Evolutionary conservation across 805 yeast species (phyloP).

Genomic region (Yarrowia divulgata): DNA sequence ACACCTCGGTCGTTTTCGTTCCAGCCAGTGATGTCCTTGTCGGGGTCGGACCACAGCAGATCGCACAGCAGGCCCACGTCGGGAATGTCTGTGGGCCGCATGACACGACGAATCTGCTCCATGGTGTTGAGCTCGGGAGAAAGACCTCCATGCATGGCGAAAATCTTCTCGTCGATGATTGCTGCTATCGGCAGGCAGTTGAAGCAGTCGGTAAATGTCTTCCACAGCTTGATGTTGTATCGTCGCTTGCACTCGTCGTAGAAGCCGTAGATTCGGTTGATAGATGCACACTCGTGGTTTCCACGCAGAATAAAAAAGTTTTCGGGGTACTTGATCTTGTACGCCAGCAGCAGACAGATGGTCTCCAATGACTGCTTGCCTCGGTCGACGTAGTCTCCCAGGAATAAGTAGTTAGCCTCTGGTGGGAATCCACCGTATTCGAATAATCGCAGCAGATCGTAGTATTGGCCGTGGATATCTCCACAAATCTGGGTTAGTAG

Average conservation of each 20-base stretch:
- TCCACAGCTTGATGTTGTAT: constrained; percentile 98
- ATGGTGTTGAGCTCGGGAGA: constrained; percentile 96
- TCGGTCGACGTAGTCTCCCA: constrained; percentile 98
- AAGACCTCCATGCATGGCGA: constrained; percentile 98
- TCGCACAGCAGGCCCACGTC: constrained; percentile 97
- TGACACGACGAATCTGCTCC: constrained; percentile 98
- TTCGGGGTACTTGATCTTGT: constrained; percentile 97
- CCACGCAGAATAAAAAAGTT: constrained; percentile 97
- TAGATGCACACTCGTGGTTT: constrained; percentile 98
- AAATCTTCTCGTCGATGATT: constrained; percentile 95
- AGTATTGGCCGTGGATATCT: constrained; percentile 98
- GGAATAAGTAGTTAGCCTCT: constrained; percentile 92
- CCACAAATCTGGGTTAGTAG: constrained; percentile 65
- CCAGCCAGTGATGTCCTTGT: constrained; percentile 98
- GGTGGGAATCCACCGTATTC: constrained; percentile 99
- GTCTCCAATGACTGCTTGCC: constrained; percentile 98
- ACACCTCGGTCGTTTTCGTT: constrained; percentile 99
- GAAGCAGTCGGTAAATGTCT: constrained; percentile 97
- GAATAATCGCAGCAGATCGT: constrained; percentile 90
- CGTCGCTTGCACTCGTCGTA: constrained; percentile 98
- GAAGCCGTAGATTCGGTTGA: constrained; percentile 96
- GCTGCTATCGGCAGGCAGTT: constrained; percentile 99
- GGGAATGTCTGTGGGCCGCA: constrained; percentile 99
- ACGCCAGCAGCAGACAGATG: constrained; percentile 89
- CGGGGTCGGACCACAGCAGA: constrained; percentile 98